These are phyloP conservation scores for Coemansia sp. DNA, from an alignment of 192 early-diverging fungal genomes.

Conservation along the genomic window DNA sequence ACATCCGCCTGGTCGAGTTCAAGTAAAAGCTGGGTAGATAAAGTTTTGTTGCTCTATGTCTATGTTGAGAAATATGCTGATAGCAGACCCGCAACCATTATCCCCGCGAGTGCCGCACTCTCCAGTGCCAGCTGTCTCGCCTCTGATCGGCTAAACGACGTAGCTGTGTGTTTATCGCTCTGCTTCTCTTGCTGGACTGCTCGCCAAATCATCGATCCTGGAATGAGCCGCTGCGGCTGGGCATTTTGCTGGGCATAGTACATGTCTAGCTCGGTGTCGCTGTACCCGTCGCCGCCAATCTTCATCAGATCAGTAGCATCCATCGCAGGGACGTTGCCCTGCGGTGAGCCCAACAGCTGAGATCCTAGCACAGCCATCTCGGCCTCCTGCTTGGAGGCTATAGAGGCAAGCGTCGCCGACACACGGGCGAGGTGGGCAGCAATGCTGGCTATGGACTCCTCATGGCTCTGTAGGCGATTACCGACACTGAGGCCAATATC, in stretches of 20 bases:
- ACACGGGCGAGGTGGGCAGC: conserved; percentile 21
- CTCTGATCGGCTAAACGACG: conserved; percentile 16
- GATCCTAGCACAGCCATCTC: conserved; percentile 4
- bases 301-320: neutral
- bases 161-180: neutral
- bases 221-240: conserved; percentile 6
- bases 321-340: neutral
- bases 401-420: conserved; percentile 14
- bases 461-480: conserved; percentile 13
- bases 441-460: conserved; percentile 9
- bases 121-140: conserved; percentile 24
- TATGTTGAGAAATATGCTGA: conserved; percentile 9
- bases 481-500: neutral
- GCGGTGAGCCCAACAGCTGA: neutral
- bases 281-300: conserved; percentile 15
- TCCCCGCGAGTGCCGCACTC: conserved; percentile 15
- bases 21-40: conserved; percentile 40
- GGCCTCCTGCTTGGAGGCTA: conserved; percentile 21
- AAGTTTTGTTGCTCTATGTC: neutral
- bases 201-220: conserved; percentile 24
- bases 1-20: conserved; percentile 78
- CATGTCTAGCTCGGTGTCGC: conserved; percentile 47
- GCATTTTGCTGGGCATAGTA: conserved; percentile 30
- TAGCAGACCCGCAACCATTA: conserved; percentile 10
- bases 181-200: neutral